Base-by-base conservation (phyloP, 2,329 filamentous ascomycete genomes). In the Fusarium sulawesiense region DNA sequence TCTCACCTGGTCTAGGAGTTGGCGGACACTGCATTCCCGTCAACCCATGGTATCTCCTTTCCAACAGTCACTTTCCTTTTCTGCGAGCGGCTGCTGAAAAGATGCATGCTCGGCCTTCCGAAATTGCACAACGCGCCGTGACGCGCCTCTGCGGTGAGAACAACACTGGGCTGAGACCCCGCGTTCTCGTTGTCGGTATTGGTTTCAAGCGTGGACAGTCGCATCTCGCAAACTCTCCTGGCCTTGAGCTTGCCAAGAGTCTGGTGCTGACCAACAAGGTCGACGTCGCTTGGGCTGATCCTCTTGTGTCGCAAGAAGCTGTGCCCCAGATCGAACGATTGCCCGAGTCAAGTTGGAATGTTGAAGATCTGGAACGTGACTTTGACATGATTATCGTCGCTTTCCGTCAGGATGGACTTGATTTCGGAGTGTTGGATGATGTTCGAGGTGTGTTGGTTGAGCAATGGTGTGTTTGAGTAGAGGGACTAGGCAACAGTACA, bases 11-110 rank as follows among this genome's bases (percentile, higher is more conserved):
- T 2, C 75, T 85, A 2, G 86, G 85, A 12, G 85, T 88, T 7
- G 86, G 86, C 2, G 85, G 86, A 0, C 85, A 87, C 73, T 88
- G 86, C 66, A 87, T 88, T 60, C 86, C 86, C 0, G 81, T 87
- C 64, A 88, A 88, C 61, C 86, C 85, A 1, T 82, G 82, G 76
- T 87, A 87, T 67, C 77, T 88, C 20, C 76, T 87, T 12, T 81
- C 81, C 23, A 86, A 83, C 70, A 82, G 78, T 67, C 72, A 77
- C 6, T 82, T 87, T 48, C 85, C 85, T 5, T 74, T 87, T 1
- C 77, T 87, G 5, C 71, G 81, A 47, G 74, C 78, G 4, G 84
- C 83, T 1, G 80, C 83, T 1, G 80, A 82, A 51, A 80, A 74
- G 47, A 86, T 84, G 82, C 77, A 78, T 41, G 74, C 76, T 6